Base-by-base conservation (phyloP, 73 alveolate genomes). In the Paramecium sexaurelia region DNA sequence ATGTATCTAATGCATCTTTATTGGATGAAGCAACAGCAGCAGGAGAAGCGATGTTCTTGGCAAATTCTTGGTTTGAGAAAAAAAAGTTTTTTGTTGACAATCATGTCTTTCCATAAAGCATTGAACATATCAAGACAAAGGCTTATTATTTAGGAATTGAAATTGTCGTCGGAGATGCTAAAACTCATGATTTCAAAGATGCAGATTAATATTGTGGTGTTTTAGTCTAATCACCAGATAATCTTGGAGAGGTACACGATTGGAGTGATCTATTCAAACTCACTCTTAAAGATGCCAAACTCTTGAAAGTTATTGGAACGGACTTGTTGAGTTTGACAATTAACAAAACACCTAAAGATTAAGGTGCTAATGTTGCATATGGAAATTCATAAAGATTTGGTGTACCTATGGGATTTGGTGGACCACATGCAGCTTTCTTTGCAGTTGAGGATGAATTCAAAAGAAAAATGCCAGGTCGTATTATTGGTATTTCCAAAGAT, bases 11-110 rank as follows among this genome's bases (percentile, higher is more conserved):
- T 84, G 99, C 99, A 35, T 95, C 98, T 11, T 95, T 97, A 40
- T 94, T 97, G 41, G 99, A 97, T 86, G 99, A 97, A 87, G 97
- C 98, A 41, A 92, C 99, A 1, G 98, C 99, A 3, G 99, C 97
- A 2, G 98, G 98, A 11, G 99, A 97, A 94, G 99, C 99, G 5
- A 96, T 97, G 98, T 78, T 93, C 73, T 94, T 97, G 98, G 93
- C 96, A 40, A 92, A 87, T 37, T 41, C 91, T 27, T 55, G 78
- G 57, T 86, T 57, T 85, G 93, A 95, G 87, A 94, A 93, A 89
- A 94, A 78, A 51, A 94, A 66, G 75, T 96, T 96, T 95, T 92
- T 96, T 55, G 93, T 96, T 7, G 83, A 95, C 36, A 57, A 92
- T 61, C 55, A 75, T 36, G 91, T 94, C 69, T 96, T 95, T 94